A percentile compares a stretch with the other conserved stretches of the same genome.
Conservation (phyloP, 345 rosid species). For the Aquilaria sinensis region DNA sequence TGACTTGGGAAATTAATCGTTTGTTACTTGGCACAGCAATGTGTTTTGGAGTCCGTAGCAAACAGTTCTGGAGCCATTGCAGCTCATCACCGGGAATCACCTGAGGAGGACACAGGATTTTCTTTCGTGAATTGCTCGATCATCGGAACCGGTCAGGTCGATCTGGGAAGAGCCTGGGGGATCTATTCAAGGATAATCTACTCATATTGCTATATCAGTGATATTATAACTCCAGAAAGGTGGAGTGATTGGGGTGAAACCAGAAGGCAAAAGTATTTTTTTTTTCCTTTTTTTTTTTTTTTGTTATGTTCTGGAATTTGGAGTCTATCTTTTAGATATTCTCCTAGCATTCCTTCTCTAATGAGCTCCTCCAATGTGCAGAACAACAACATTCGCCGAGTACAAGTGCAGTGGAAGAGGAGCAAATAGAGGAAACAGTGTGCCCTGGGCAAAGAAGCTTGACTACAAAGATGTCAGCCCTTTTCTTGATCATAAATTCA, state of each 20-base stretch:
- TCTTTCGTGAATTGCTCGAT: conserved; percentile 70
- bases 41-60: conserved; percentile 66
- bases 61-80: conserved; percentile 62
- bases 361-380: conserved; percentile 21
- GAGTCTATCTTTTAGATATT: not conserved
- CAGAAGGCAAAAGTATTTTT: conserved; percentile 47
- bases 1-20: too few relatives aligned
- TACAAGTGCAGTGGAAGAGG: conserved; percentile 78
- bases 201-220: conserved; percentile 57
- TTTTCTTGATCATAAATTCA: conserved; percentile 51
- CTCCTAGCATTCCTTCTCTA: not conserved
- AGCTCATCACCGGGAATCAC: conserved; percentile 73
- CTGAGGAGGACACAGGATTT: conserved; percentile 66
- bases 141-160: conserved; percentile 68
- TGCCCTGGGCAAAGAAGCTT: conserved; percentile 63
- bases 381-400: conserved; percentile 76
- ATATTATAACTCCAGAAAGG: conserved; percentile 58
- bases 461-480: conserved; percentile 44
- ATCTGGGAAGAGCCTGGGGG: conserved; percentile 95
- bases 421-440: conserved; percentile 49
- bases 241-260: conserved; percentile 85
- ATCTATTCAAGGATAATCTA: conserved; percentile 65
- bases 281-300: not conserved
- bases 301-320: not conserved
- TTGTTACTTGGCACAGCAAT: conserved; percentile 34